Conservation (phyloP, 257 asterid genomes). For the Gentiana straminea region DNA sequence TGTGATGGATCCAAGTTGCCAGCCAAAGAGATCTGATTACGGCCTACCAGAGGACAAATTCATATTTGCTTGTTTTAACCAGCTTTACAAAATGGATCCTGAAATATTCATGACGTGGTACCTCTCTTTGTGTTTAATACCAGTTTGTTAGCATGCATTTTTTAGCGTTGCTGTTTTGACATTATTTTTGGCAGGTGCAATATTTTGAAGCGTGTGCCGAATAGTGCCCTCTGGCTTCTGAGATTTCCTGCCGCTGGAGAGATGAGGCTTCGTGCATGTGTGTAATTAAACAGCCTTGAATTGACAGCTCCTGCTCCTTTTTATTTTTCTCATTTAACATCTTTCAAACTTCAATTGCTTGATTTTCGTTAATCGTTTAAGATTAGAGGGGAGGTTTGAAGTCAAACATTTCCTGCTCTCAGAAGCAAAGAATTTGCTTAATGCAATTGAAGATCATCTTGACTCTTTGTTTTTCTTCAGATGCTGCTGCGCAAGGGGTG, state of each 20-base stretch:
- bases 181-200: slow-evolving; percentile 65
- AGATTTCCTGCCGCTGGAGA: slow-evolving; percentile 99
- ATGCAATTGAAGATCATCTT: not conserved
- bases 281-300: slow-evolving; percentile 9
- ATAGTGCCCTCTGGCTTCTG: slow-evolving; percentile 97
- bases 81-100: slow-evolving; percentile 99
- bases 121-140: not conserved
- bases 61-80: slow-evolving; percentile 95
- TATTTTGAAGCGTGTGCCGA: slow-evolving; percentile 94
- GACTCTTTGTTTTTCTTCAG: slow-evolving; percentile 25
- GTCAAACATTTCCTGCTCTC: too few species aligned
- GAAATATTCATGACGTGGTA: slow-evolving; percentile 85
- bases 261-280: slow-evolving; percentile 86
- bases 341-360: too few species aligned
- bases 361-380: too few species aligned
- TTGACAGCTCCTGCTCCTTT: not conserved
- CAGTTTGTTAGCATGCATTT: slow-evolving; percentile 1
- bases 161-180: slow-evolving; percentile 1
- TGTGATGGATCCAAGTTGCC: slow-evolving; percentile 70
- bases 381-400: too few species aligned
- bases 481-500: slow-evolving; percentile 94
- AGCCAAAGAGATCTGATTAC: slow-evolving; percentile 82
- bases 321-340: too few species aligned
- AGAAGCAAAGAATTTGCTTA: not conserved
- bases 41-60: slow-evolving; percentile 95